Evolutionary conservation across 2,329 filamentous ascomycete species (phyloP), one percentile per base, ranked within the genome.

Genomic region (Cladosporium sp.): DNA sequence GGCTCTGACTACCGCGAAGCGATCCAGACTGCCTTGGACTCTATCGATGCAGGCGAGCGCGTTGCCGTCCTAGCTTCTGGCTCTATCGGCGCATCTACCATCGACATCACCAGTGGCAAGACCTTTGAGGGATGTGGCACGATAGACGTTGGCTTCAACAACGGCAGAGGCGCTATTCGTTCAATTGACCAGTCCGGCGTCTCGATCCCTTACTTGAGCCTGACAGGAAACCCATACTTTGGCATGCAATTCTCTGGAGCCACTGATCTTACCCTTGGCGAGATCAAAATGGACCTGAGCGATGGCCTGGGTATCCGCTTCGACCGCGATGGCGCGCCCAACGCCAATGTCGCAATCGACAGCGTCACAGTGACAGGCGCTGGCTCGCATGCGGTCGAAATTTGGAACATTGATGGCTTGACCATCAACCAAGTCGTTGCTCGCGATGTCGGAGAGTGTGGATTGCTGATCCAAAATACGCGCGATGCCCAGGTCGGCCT

Each of bases 41-140:
- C 74, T 30, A 73, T 79, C 55, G 64, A 61, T 56, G 70, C 68
- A 43, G 78, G 78, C 7, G 74, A 80, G 60, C 75, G 78, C 9
- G 71, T 80, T 1, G 65, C 75, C 1, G 73, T 82, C 49, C 72
- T 78, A 0, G 77, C 78, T 0, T 78, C 75, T 0, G 78, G 78
- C 3, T 77, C 75, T 38, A 78, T 80, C 46, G 78, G 77, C 25
- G 71, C 74, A n/a, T 71, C 59, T 56, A 79, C 75, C 30, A 74
- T 80, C 59, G 71, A 63, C 19, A 72, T 81, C 53, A 56, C 59
- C 29, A 75, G 72, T 58, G 77, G 78, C 50, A 79, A 78, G 62
- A 80, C 68, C 36, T 80, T 82, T 41, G 78, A 82, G 55, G 78
- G 76, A 27, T 81, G 78, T 59, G 78, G 78, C 36, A 79, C 77